A percentile compares a stretch with the other conserved stretches of the same genome.
phyloP scores from a whole-genome alignment of 306 rosid genomes.

The Sphenostylis stenocarpa region DNA sequence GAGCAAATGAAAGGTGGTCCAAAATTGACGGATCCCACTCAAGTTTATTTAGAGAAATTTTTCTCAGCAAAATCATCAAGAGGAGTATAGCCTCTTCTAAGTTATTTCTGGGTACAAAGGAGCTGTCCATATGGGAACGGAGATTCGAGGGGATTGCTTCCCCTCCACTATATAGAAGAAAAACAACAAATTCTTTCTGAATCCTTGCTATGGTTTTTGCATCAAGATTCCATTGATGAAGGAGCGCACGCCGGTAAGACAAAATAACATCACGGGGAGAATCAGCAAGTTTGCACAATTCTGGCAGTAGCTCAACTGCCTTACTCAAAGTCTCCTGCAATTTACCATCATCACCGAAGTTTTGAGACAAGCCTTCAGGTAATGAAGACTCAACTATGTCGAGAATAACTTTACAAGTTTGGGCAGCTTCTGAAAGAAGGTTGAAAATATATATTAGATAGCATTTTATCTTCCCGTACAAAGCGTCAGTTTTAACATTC shows the following conservation, averaged over 20 bases:
- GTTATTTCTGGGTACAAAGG: constrained; percentile 82
- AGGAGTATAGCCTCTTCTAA: constrained; percentile 94
- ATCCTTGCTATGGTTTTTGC: constrained; percentile 57
- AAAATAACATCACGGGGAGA: constrained; percentile 70
- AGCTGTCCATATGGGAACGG: constrained; percentile 72
- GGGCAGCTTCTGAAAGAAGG: constrained; percentile 88
- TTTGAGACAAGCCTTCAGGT: constrained; percentile 85
- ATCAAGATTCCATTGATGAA: constrained; percentile 76
- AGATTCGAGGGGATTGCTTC: constrained; percentile 88
- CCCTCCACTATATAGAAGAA: constrained; percentile 78
- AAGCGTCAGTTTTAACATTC: constrained; percentile 5
- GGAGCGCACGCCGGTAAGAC: constrained; percentile 76
- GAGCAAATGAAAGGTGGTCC: constrained; percentile 91
- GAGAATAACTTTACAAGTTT: constrained; percentile 81
- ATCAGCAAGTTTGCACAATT: constrained; percentile 81
- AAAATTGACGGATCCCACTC: constrained; percentile 94
- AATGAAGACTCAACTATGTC: constrained; percentile 83
- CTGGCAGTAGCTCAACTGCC: constrained; percentile 87
- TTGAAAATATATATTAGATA: constrained; percentile 36
- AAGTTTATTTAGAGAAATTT: constrained; percentile 57
- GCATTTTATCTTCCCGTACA: constrained; percentile 23
- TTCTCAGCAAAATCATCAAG: constrained; percentile 77
- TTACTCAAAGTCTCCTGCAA: constrained; percentile 83
- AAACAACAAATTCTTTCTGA: constrained; percentile 81
- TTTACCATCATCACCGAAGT: constrained; percentile 73